Evolutionary conservation across 225 moss, liverwort and hornwort species (phyloP), one percentile per base, ranked within the genome.

Genomic region (Physcomitrellopsis africana): DNA sequence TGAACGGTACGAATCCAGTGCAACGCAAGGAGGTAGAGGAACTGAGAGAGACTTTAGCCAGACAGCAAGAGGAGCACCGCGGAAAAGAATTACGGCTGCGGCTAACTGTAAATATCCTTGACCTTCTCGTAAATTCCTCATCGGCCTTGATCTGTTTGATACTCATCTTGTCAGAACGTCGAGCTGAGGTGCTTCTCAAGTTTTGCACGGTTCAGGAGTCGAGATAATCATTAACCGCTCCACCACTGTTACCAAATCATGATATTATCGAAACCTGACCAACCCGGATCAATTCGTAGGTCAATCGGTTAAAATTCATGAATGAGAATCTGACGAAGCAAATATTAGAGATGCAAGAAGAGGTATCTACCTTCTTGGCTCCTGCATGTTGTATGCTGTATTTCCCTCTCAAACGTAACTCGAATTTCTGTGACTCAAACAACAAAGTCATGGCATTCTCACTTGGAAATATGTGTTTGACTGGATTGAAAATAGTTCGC

Each of bases 11-110:
- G 60, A 82, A 84, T 24, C 65, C 65, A 27, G 65, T 65, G 53
- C 87, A 87, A 72, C 72, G 84, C 63, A 87, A 84, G 72, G 87
- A 85, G 60, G 77, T 80, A 11, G 87, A 87, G 47, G 87, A 82
- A 64, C 47, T 85, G 68, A 85, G 67, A 68, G 75, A 59, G 68
- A 66, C 63, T 8, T 32, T 87, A 32, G 77, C 77, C 60, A 87
- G 55, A 75, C 81, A 80, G 74, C 80, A 80, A 65, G 84, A 82
- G n/a, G 84, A 80, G 74, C 84, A 87, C 65, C 77, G 68, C 42
- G 84, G 67, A 24, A 87, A 87, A 60, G 87, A 87, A 26, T 67
- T 65, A 69, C 82, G 84, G 32, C 62, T 85, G 82, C 74, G 65
- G 13, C 71, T 77, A 15, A 80, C 84, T 19, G 84, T 87, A 52